Evolutionary conservation across 352 stramenopile species (phyloP), one percentile per base, ranked within the genome.

Genomic region (Plasmopara muralis): DNA sequence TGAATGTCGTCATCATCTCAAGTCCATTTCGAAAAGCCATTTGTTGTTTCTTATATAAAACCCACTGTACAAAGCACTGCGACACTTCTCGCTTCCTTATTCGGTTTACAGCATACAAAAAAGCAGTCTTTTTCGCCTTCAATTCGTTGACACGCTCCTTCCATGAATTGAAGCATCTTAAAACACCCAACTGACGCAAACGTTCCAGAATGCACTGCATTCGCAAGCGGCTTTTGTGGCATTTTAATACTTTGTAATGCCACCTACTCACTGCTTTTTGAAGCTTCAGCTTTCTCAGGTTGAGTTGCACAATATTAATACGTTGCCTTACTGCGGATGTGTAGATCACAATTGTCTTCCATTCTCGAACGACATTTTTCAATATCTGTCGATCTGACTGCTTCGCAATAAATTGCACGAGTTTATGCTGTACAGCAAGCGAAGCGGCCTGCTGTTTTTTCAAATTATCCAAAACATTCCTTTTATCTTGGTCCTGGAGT

Each of bases 101-200:
- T 31, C 60, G 41, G 28, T 59, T 63, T 15, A 84, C 38, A 5
- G 64, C 65, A 5, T 59, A 53, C 15, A 60, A 33, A 6, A 73
- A 43, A 43, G 60, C 64, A n/a, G n/a, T 39, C 6, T 65, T 57
- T 8, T 52, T 58, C 12, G 56, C 29, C 15, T 64, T 69, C n/a
- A 43, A 29, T 4, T 43, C 13, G 0, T 34, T 35, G 0, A 46
- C 28, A 16, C 46, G 50, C 28, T 64, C 45, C 49, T 70, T 78
- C 77, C 77, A 88, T 15, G 68, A 75, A 42, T 71, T 66, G n/a
- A 86, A 73, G 18, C 73, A 85, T 8, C 57, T 68, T 0, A 71
- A 41, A 28, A 68, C 71, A 3, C 30, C 30, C 15, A 82, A 33
- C 13, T 76, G 62, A 10, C 54, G 60, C 66, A 84, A 72, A 12